Conservation (phyloP, 139 green algal genomes). For the Asterochloris sp. region DNA sequence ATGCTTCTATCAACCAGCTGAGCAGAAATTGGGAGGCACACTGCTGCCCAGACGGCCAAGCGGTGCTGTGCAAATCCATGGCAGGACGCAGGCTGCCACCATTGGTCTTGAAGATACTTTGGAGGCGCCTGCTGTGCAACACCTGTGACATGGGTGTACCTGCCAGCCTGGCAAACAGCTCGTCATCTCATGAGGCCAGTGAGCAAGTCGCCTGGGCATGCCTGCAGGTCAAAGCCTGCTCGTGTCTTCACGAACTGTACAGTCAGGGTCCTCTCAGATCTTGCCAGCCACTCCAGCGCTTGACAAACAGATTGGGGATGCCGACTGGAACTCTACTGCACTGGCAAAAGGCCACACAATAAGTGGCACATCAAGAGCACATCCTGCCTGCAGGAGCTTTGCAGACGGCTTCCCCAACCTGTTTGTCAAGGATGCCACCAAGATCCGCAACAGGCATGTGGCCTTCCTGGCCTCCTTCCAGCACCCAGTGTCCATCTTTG, state of each 20-base stretch:
- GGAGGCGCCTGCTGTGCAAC: too few relatives aligned
- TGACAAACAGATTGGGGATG: too few relatives aligned
- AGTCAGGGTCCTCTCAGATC: not conserved
- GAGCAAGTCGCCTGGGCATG: too few relatives aligned
- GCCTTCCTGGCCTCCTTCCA: slow-evolving; percentile 97
- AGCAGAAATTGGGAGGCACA: too few relatives aligned
- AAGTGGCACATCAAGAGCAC: not conserved
- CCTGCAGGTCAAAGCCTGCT: too few relatives aligned
- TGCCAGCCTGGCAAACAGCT: not conserved
- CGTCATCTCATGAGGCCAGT: not conserved
- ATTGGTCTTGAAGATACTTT: not conserved
- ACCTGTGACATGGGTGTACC: too few relatives aligned
- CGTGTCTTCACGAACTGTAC: too few relatives aligned
- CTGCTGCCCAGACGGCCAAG: too few relatives aligned
- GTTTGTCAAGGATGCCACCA: slow-evolving; percentile 90
- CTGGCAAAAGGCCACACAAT: not conserved
- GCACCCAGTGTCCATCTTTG: slow-evolving; percentile 85
- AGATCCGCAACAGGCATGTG: slow-evolving; percentile 92
- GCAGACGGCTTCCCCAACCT: slow-evolving; percentile 98
- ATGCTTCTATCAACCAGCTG: too few relatives aligned
- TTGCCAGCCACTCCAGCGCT: not conserved
- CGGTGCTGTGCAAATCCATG: not conserved
- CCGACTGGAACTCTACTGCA: too few relatives aligned
- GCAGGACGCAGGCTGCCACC: not conserved
- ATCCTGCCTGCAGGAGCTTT: slow-evolving; percentile 64